Base-by-base conservation (phyloP, 768 basidiomycete genomes). In the Hygrophoropsis aurantiaca region DNA sequence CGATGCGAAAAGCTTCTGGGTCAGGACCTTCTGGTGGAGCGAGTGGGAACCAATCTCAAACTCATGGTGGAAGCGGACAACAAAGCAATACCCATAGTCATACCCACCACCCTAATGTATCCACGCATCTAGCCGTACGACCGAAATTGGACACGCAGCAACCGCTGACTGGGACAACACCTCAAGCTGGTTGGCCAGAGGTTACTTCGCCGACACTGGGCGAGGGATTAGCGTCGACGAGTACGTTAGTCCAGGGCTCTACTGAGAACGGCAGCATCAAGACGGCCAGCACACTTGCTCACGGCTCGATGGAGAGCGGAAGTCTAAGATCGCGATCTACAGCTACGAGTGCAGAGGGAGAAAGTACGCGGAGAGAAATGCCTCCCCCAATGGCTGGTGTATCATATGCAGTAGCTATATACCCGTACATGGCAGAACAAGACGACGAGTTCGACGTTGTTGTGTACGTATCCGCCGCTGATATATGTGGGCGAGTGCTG, bases 391-490 rank as follows among this genome's bases (percentile, higher is more conserved):
- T 66, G 54, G 68, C 66, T 42, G 84, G 82, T 11, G 77, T 94
- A 16, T 94, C 93, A 10, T 99, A 97, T 60, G 94, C 95, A 2
- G 91, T 99, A 26, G 93, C 94, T 24, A 98, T 98, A 56, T 98
- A 99, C 61, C 97, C 97, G 37, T 98, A 99, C 66, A 88, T 94
- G 82, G 94, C 95, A 5, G 97, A 98, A 67, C 87, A 97, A 63
- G 93, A 97, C 47, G 97, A 98, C 64, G 97, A 99, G 65, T 98
- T 97, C 64, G 93, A 98, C 62, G 97, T 98, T 2, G 83, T 89
- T 32, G 94, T 99, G 86, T 97, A 67, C 70, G 89, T 78, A 9
- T 47, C 16, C 44, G n/a, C n/a, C n/a, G n/a, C n/a, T n/a, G n/a
- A n/a, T n/a, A n/a, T n/a, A n/a, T n/a, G n/a, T n/a, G n/a, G n/a